Percentiles rank a stretch among this genome's conserved stretches.
Evolutionary conservation across 768 basidiomycete genomes (phyloP).

Genomic region (Thelephora aurantiotincta): DNA sequence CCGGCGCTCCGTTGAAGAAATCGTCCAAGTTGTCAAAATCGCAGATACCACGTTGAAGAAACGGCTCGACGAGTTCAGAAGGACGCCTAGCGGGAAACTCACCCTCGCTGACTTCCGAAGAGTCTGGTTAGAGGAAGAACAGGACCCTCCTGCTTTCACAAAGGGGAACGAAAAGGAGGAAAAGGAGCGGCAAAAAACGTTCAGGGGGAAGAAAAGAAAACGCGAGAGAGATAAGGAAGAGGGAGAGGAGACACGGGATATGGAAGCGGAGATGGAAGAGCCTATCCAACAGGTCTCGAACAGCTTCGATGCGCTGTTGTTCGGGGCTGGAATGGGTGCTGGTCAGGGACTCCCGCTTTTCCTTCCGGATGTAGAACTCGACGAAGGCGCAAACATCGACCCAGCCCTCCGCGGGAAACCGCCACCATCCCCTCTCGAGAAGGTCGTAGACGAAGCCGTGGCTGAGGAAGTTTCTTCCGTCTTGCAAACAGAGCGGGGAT

Average conservation of each 20-base stretch:
- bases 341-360: constrained; percentile 25
- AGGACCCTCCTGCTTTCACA: constrained; percentile 83
- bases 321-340: constrained; percentile 55
- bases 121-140: constrained; percentile 84
- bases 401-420: constrained; percentile 27
- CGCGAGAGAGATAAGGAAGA: constrained; percentile 15
- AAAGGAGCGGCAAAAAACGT: constrained; percentile 35
- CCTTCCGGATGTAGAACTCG: constrained; percentile 17
- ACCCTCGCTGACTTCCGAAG: constrained; percentile 83
- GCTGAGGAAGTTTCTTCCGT: constrained; percentile 58
- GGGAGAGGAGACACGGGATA: constrained; percentile 23
- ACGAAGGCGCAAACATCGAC: constrained; percentile 34
- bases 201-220: constrained; percentile 5
- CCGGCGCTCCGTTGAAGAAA: constrained; percentile 81
- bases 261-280: constrained; percentile 14
- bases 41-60: constrained; percentile 92
- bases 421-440: constrained; percentile 31
- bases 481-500: constrained; percentile 46
- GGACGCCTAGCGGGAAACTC: constrained; percentile 71
- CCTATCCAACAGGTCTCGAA: constrained; percentile 15
- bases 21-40: constrained; percentile 98
- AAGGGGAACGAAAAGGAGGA: constrained; percentile 58
- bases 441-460: constrained; percentile 45
- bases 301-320: constrained; percentile 38
- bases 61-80: constrained; percentile 88